Evolutionary conservation across 1,139 yeast species (phyloP).

Genomic region (Candida glucosophila): DNA sequence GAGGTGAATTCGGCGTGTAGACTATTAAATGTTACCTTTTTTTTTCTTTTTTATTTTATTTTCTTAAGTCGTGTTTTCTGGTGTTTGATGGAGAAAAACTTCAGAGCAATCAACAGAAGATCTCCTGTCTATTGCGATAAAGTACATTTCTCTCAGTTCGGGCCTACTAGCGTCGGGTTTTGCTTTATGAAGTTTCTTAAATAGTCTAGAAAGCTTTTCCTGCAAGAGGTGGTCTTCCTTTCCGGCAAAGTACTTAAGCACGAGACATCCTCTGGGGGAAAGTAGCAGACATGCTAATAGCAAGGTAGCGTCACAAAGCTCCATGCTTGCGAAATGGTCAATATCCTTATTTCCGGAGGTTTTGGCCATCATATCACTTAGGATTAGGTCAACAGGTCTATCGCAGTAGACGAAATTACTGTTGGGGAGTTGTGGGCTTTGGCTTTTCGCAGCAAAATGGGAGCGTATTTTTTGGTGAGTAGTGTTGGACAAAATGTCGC

Average conservation of each 20-base stretch:
- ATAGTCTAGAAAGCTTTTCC: slow-evolving; percentile 17
- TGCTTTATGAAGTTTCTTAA: slow-evolving; percentile 22
- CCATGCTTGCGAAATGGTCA: slow-evolving; percentile 41
- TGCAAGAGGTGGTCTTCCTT: slow-evolving; percentile 24
- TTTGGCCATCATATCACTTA: slow-evolving; percentile 45
- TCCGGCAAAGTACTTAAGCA: slow-evolving; percentile 37
- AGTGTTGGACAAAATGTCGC: slow-evolving; percentile 27
- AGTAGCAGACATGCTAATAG: slow-evolving; percentile 21
- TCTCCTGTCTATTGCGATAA: slow-evolving; percentile 18
- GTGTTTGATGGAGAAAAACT: slow-evolving; percentile 1
- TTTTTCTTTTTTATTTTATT: neutral
- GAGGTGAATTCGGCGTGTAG: too few relatives aligned
- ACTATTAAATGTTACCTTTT: too few relatives aligned
- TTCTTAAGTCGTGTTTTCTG: neutral
- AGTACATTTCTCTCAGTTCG: slow-evolving; percentile 33
- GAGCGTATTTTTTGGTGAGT: slow-evolving; percentile 25
- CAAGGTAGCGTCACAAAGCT: slow-evolving; percentile 32
- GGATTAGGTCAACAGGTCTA: slow-evolving; percentile 21
- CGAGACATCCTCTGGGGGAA: slow-evolving; percentile 23
- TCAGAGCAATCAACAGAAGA: neutral
- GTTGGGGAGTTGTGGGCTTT: slow-evolving; percentile 1
- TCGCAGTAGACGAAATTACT: slow-evolving; percentile 2
- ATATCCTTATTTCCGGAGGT: slow-evolving; percentile 34
- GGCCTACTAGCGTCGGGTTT: slow-evolving; percentile 32
- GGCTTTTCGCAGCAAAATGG: slow-evolving; percentile 7